phyloP scores from a whole-genome alignment of 768 basidiomycete species.

The Leccinum subtestaceum region DNA sequence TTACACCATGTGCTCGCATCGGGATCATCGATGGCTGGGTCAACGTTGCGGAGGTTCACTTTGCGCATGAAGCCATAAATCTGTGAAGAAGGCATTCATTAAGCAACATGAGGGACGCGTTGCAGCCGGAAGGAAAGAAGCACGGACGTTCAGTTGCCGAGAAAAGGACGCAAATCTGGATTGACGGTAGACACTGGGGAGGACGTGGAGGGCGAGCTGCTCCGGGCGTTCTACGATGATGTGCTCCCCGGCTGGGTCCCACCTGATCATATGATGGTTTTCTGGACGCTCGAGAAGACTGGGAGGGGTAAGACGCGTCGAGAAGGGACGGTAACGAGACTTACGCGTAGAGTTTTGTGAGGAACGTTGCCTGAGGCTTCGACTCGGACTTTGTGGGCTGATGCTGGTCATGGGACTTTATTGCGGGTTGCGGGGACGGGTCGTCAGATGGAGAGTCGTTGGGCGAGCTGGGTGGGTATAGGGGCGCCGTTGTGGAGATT shows the following conservation, averaged over 20 bases:
- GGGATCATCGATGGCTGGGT: constrained; percentile 92
- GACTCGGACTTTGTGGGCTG: constrained; percentile 64
- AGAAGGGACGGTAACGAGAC: constrained; percentile 34
- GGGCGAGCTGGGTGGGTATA: constrained; percentile 34
- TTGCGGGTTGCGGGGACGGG: constrained; percentile 38
- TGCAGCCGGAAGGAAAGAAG: constrained; percentile 21
- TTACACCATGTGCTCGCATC: constrained; percentile 97
- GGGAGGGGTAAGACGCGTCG: constrained; percentile 19
- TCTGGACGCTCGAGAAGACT: constrained; percentile 88
- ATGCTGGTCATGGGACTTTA: constrained; percentile 41
- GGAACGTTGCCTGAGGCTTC: constrained; percentile 91
- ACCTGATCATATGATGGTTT: constrained; percentile 96
- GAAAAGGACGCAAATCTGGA: constrained; percentile 97
- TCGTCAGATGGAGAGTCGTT: constrained; percentile 48
- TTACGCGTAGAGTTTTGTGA: constrained; percentile 95
- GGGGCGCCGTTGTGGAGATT: constrained; percentile 33
- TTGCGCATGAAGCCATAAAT: constrained; percentile 99
- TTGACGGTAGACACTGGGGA: constrained; percentile 93
- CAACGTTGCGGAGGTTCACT: constrained; percentile 92
- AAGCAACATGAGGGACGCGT: constrained; percentile 22
- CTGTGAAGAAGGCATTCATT: constrained; percentile 41
- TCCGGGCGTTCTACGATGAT: constrained; percentile 95
- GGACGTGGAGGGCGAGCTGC: constrained; percentile 89
- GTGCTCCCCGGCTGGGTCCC: constrained; percentile 90
- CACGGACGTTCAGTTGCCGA: constrained; percentile 89